phyloP scores from a whole-genome alignment of 2,329 filamentous ascomycete species.

The Coniella vitis region DNA sequence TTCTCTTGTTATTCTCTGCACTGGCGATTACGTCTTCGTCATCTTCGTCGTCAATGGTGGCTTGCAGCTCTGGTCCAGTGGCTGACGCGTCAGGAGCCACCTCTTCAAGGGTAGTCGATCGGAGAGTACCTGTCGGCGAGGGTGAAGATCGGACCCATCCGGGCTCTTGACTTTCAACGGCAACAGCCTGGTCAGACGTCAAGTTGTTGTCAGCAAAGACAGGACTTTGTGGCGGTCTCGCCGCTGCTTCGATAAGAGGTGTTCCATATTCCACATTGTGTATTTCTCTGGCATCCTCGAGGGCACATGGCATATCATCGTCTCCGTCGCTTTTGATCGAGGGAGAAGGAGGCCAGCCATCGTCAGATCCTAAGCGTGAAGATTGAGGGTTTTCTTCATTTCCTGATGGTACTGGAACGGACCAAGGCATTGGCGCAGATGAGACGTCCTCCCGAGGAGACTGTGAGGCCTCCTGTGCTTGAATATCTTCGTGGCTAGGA shows the following conservation, averaged over 20 bases:
- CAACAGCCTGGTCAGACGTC: too few relatives aligned
- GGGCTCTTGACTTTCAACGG: background rate
- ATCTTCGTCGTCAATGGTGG: background rate
- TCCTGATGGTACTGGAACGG: background rate
- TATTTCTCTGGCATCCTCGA: too few relatives aligned
- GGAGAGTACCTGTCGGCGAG: background rate
- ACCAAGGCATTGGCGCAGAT: background rate
- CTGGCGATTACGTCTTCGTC: too few relatives aligned
- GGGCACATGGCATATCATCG: constrained; percentile 23
- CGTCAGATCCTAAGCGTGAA: background rate
- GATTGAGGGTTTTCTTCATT: background rate
- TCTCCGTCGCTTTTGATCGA: constrained; percentile 26
- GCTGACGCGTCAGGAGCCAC: background rate
- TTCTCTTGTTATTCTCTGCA: too few relatives aligned
- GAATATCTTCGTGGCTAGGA: constrained; percentile 1
- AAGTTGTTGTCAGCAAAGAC: too few relatives aligned
- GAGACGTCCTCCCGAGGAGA: background rate
- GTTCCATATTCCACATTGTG: too few relatives aligned
- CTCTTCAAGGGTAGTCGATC: background rate
- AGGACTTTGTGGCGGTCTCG: too few relatives aligned
- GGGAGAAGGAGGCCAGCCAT: constrained; percentile 20
- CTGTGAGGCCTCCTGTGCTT: constrained; percentile 6
- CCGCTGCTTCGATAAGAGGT: too few relatives aligned
- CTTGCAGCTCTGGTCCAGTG: background rate
- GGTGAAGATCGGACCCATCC: background rate